A percentile compares a stretch with the other conserved stretches of the same genome.
These are phyloP conservation scores for Lunasporangiospora selenospora DNA, from an alignment of 192 early-diverging fungal species.

Conservation along the genomic window DNA sequence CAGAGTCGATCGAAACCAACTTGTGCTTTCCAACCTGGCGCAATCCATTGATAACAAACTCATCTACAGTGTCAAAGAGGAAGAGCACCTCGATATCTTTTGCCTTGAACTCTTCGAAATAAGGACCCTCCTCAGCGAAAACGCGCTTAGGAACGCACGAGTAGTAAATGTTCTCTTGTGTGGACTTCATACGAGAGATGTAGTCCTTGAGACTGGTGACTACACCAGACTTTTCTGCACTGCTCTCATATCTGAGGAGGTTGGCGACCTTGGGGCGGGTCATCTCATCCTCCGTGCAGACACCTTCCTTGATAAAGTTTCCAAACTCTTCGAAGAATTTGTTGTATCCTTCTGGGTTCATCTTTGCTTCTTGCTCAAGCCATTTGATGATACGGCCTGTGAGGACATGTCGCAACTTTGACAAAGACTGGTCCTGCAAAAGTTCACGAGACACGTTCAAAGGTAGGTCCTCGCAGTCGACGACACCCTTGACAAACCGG, in stretches of 20 bases:
- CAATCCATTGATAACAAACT: constrained; percentile 66
- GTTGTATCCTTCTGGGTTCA: constrained; percentile 52
- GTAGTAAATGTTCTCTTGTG: constrained; percentile 81
- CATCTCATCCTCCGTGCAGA: constrained; percentile 69
- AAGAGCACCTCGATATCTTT: constrained; percentile 79
- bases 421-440: constrained; percentile 71
- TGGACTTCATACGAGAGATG: constrained; percentile 68
- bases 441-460: constrained; percentile 87
- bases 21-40: constrained; percentile 62
- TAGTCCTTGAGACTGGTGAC: constrained; percentile 76
- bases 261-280: constrained; percentile 61
- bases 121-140: constrained; percentile 70
- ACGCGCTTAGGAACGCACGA: constrained; percentile 61
- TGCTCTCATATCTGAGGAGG: constrained; percentile 64
- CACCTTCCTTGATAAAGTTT: constrained; percentile 77
- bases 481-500: constrained; percentile 80
- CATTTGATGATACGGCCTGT: constrained; percentile 63
- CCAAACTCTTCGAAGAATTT: constrained; percentile 72
- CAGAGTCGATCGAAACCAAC: constrained; percentile 59
- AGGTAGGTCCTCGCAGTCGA: constrained; percentile 86
- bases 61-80: constrained; percentile 64
- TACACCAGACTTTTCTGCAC: constrained; percentile 32
- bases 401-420: constrained; percentile 63
- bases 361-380: constrained; percentile 60
- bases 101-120: constrained; percentile 76